Conservation (phyloP, 306 rosid species). For the Vicia faba region DNA sequence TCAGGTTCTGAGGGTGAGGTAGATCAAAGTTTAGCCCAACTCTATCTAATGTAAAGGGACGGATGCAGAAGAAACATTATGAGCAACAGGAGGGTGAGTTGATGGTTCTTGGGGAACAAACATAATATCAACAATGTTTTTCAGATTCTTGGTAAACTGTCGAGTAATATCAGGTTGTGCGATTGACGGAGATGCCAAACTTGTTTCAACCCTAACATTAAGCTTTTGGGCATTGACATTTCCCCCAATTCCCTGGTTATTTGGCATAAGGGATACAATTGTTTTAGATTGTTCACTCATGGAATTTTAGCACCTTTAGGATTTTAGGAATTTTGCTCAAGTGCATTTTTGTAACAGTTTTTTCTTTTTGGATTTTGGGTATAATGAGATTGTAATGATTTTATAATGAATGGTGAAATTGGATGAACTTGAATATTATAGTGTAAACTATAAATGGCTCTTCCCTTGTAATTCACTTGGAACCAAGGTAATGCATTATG, state of each 20-base stretch:
- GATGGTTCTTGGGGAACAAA: constrained; percentile 67
- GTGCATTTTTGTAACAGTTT: too few species aligned
- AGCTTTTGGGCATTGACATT: constrained; percentile 52
- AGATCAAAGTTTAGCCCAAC: constrained; percentile 50
- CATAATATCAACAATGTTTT: constrained; percentile 80
- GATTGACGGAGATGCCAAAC: constrained; percentile 47
- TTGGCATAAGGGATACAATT: constrained; percentile 42
- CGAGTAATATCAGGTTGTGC: constrained; percentile 69
- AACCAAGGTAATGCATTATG: too few species aligned
- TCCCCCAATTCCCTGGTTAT: constrained; percentile 52
- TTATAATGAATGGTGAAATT: too few species aligned
- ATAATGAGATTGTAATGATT: too few species aligned
- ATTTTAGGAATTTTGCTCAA: too few species aligned
- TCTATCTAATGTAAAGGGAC: constrained; percentile 49
- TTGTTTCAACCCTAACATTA: constrained; percentile 58
- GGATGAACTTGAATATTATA: too few species aligned
- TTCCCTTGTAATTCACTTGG: too few species aligned
- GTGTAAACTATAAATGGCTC: too few species aligned
- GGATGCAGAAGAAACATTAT: constrained; percentile 53
- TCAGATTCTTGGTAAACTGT: constrained; percentile 77
- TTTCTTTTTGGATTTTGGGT: too few species aligned
- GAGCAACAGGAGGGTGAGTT: constrained; percentile 46
- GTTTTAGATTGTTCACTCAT: constrained; percentile 63
- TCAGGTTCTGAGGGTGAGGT: constrained; percentile 53
- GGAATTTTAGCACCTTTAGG: too few species aligned